A percentile compares a stretch with the other conserved stretches of the same genome.
phyloP scores from a whole-genome alignment of 805 yeast species.

The Candida sithepensis region DNA sequence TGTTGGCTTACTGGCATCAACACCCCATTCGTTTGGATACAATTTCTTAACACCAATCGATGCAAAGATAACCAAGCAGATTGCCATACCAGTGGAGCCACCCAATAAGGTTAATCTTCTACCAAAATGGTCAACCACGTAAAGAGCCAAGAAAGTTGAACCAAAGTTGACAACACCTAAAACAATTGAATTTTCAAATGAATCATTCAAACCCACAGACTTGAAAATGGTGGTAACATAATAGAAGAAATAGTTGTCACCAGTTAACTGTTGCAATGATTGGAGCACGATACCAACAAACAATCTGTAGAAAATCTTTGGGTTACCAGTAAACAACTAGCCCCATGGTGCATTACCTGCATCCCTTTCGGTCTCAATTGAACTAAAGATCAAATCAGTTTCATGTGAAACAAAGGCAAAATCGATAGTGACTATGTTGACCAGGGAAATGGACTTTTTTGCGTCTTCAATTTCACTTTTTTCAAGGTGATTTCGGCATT shows the following conservation, averaged over 20 bases:
- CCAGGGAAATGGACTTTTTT: constrained; percentile 47
- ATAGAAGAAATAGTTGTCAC: constrained; percentile 70
- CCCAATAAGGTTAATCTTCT: constrained; percentile 57
- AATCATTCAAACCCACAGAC: constrained; percentile 46
- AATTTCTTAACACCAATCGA: constrained; percentile 54
- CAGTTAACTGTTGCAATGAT: constrained; percentile 68
- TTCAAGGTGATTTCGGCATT: constrained; percentile 72
- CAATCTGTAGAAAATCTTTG: constrained; percentile 55
- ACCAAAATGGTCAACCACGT: constrained; percentile 54
- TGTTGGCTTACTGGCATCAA: constrained; percentile 39
- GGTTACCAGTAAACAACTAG: constrained; percentile 60
- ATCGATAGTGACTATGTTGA: constrained; percentile 53
- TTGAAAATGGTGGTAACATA: constrained; percentile 63
- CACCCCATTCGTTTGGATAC: constrained; percentile 38
- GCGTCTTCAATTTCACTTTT: constrained; percentile 50
- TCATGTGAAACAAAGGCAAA: constrained; percentile 53
- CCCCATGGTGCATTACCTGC: constrained; percentile 68
- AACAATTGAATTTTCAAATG: constrained; percentile 40
- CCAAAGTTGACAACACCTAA: constrained; percentile 45
- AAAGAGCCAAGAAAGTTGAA: constrained; percentile 50
- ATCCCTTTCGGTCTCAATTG: constrained; percentile 54
- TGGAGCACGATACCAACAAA: constrained; percentile 57
- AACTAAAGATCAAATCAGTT: constrained; percentile 50
- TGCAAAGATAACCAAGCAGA: constrained; percentile 57
- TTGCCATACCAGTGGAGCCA: constrained; percentile 63